These are phyloP conservation scores for Linum lewisii DNA, from an alignment of 345 rosid genomes.

Conservation along the genomic window DNA sequence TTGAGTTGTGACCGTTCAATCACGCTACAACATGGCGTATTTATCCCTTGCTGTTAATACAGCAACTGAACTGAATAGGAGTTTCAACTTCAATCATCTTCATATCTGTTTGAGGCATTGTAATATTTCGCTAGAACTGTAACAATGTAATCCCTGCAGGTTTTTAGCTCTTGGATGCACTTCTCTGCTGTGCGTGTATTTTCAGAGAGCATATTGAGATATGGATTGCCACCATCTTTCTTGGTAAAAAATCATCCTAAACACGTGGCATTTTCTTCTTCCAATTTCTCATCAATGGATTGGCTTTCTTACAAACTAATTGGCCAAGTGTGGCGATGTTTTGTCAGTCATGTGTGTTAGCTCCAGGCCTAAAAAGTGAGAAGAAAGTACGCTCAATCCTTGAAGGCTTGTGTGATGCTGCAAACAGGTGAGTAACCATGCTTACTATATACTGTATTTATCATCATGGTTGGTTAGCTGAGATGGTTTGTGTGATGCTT, in stretches of 20 bases:
- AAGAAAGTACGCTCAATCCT: conserved; percentile 92
- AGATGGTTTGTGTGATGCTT: not conserved
- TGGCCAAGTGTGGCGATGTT: not conserved
- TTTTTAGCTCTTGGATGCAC: conserved; percentile 99
- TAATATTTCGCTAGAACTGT: conserved; percentile 6
- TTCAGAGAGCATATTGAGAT: conserved; percentile 95
- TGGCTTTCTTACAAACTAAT: conserved; percentile 13
- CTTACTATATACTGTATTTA: not conserved
- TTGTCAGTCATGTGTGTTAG: conserved; percentile 73
- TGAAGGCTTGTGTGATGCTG: conserved; percentile 59
- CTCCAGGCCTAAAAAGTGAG: conserved; percentile 75
- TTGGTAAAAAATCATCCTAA: conserved; percentile 45
- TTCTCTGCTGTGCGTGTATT: conserved; percentile 94
- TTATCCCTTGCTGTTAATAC: too few species aligned
- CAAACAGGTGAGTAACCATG: conserved; percentile 55
- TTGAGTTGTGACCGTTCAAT: not conserved
- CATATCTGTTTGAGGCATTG: not conserved
- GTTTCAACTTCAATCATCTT: too few species aligned
- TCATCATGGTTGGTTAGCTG: not conserved
- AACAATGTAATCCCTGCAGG: conserved; percentile 36
- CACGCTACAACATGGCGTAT: not conserved
- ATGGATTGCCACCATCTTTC: conserved; percentile 93
- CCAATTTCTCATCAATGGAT: conserved; percentile 4
- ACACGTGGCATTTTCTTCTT: not conserved
- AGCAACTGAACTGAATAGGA: too few species aligned